A percentile compares a stretch with the other conserved stretches of the same genome.
phyloP scores from a whole-genome alignment of 148 eudicot species.

The Euryodendron excelsum region DNA sequence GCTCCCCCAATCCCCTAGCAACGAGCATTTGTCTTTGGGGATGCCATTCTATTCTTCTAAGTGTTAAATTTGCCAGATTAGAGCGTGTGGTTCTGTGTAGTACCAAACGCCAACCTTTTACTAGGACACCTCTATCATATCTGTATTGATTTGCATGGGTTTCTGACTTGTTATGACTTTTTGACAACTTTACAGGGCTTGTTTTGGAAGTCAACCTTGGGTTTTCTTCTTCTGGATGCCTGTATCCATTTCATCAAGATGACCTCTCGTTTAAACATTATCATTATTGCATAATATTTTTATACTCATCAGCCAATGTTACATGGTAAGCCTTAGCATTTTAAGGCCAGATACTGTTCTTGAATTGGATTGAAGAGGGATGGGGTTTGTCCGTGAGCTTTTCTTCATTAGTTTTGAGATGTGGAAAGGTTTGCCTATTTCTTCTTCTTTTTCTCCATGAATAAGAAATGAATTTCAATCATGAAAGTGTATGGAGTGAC shows the following conservation, averaged over 20 bases:
- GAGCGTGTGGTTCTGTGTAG: neutral
- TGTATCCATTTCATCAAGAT: conserved; percentile 41
- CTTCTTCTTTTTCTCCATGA: neutral
- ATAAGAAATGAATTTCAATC: neutral
- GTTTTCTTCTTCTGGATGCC: conserved; percentile 59
- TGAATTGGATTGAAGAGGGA: conserved; percentile 23
- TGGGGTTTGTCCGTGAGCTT: conserved; percentile 19
- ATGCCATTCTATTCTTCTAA: neutral
- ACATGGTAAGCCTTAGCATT: conserved; percentile 32
- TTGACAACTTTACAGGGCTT: conserved; percentile 35
- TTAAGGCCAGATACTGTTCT: conserved; percentile 31
- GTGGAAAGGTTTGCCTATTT: conserved; percentile 34
- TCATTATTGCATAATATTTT: neutral
- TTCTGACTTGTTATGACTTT: neutral
- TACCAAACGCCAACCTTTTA: too few species aligned
- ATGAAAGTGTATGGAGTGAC: conserved; percentile 18
- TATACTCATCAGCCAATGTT: conserved; percentile 1
- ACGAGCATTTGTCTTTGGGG: neutral
- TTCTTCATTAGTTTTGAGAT: conserved; percentile 24
- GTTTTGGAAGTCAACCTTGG: conserved; percentile 48
- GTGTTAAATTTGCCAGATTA: neutral
- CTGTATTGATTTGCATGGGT: neutral
- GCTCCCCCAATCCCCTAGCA: neutral
- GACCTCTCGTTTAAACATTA: neutral
- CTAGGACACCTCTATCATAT: neutral